Percentiles rank a stretch among this genome's conserved stretches.
phyloP scores from a whole-genome alignment of 129 eudicot genomes.

The Helianthus annuus region DNA sequence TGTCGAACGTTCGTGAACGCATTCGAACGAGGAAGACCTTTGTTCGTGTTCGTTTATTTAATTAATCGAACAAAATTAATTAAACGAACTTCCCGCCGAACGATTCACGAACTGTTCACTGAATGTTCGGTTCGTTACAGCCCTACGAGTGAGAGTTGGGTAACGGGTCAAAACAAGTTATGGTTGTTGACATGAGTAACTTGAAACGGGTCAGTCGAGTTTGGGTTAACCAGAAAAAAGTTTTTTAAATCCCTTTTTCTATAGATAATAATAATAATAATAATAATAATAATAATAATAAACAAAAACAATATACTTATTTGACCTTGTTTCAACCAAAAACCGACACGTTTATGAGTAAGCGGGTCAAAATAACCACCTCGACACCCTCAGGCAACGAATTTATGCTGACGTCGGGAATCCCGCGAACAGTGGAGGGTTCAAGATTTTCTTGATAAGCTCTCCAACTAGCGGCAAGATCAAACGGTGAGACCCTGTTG shows the following conservation, averaged over 20 bases:
- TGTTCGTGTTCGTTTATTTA: too few species aligned
- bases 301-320: not conserved
- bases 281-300: too few species aligned
- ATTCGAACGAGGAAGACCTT: too few species aligned
- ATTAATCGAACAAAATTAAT: too few species aligned
- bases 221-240: not conserved
- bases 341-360: conserved; percentile 1
- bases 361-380: conserved; percentile 40
- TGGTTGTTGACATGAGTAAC: conserved; percentile 1
- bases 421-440: conserved; percentile 97
- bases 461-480: conserved; percentile 99
- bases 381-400: conserved; percentile 52
- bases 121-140: too few species aligned
- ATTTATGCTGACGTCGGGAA: conserved; percentile 87
- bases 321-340: not conserved
- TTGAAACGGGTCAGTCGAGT: not conserved
- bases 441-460: conserved; percentile 80
- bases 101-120: too few species aligned
- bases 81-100: too few species aligned
- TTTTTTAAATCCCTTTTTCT: too few species aligned
- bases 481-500: conserved; percentile 90
- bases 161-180: conserved; percentile 1
- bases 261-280: too few species aligned
- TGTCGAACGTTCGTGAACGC: too few species aligned
- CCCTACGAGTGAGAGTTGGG: too few species aligned